These are phyloP conservation scores for Lagenaria siceraria DNA, from an alignment of 306 rosid genomes.

Conservation along the genomic window DNA sequence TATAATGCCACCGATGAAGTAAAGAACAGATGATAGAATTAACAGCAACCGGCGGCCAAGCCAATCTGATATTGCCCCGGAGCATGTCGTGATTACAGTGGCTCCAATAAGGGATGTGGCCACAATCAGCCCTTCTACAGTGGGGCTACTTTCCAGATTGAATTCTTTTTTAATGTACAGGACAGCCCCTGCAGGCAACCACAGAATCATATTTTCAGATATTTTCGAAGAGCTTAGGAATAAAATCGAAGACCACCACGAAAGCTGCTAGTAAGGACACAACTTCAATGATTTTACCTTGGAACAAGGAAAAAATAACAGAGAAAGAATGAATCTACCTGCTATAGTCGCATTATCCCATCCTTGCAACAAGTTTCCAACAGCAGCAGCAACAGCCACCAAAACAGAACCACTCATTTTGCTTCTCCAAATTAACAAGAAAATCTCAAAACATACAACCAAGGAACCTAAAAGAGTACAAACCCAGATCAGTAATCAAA, in stretches of 20 bases:
- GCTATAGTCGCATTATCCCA: constrained; percentile 98
- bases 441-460: neutral
- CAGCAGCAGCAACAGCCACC: constrained; percentile 80
- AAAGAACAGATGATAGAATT: constrained; percentile 67
- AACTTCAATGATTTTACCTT: neutral
- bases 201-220: neutral
- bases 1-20: constrained; percentile 66
- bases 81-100: constrained; percentile 70
- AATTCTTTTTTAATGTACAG: constrained; percentile 82
- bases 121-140: constrained; percentile 80
- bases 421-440: constrained; percentile 1
- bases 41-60: constrained; percentile 84
- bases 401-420: constrained; percentile 71
- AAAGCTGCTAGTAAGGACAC: neutral
- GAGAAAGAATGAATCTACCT: constrained; percentile 25
- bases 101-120: constrained; percentile 96
- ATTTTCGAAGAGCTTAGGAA: neutral
- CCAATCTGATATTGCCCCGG: constrained; percentile 68
- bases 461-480: constrained; percentile 8
- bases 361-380: constrained; percentile 77
- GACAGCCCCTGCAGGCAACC: constrained; percentile 55
- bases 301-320: neutral
- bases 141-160: constrained; percentile 56
- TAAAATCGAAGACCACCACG: neutral
- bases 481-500: constrained; percentile 21